These are phyloP conservation scores for Phytophthora pistaciae DNA, from an alignment of 352 stramenopile genomes.

Conservation along the genomic window DNA sequence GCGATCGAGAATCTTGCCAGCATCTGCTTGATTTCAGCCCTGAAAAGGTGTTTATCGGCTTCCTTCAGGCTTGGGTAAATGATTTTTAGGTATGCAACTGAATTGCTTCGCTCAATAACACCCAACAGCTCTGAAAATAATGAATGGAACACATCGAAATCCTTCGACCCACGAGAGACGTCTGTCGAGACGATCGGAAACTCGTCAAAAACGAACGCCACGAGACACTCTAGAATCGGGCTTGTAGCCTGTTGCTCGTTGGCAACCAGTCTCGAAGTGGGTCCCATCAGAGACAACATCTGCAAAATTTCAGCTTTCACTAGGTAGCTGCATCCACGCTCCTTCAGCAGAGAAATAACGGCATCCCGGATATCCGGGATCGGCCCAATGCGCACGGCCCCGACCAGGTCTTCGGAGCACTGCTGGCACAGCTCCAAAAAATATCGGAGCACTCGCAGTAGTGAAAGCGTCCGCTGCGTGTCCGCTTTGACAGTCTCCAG, in stretches of 20 bases:
- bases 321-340: conserved; percentile 53
- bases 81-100: conserved; percentile 52
- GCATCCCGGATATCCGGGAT: conserved; percentile 52
- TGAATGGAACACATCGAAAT: conserved; percentile 70
- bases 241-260: conserved; percentile 16
- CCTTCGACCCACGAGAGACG: conserved; percentile 63
- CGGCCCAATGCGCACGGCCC: conserved; percentile 34
- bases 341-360: conserved; percentile 47
- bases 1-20: conserved; percentile 49
- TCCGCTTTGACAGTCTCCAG: conserved; percentile 29
- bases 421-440: conserved; percentile 53
- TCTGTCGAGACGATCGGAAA: conserved; percentile 84
- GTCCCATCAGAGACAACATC: conserved; percentile 47
- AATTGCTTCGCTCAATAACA: conserved; percentile 65
- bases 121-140: conserved; percentile 62
- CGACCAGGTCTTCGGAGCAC: conserved; percentile 43
- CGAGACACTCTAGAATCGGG: conserved; percentile 42
- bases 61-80: conserved; percentile 78
- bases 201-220: conserved; percentile 70
- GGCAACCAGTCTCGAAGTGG: conserved; percentile 15
- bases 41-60: conserved; percentile 62
- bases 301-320: conserved; percentile 69
- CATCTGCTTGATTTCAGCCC: conserved; percentile 54
- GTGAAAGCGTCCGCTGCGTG: conserved; percentile 44
- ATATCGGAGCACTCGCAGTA: conserved; percentile 54